Conservation (phyloP, 2,329 filamentous ascomycete species). For the Dactylellina haptotyla region DNA sequence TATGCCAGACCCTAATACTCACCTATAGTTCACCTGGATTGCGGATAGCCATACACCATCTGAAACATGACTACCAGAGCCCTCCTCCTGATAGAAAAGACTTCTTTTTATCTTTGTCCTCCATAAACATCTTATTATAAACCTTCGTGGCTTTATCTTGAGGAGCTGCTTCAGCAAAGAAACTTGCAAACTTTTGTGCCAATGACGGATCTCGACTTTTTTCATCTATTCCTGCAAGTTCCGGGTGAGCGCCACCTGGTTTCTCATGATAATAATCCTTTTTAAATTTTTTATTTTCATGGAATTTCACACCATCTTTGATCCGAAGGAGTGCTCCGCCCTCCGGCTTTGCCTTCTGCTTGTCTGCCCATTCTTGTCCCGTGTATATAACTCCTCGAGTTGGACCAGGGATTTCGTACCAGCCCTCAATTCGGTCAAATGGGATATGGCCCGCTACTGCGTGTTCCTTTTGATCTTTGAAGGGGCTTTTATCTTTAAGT, state of each 20-base stretch:
- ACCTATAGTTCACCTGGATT: no score
- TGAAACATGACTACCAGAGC: no score
- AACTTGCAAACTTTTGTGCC: not conserved
- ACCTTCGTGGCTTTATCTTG: not conserved
- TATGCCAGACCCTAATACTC: no score
- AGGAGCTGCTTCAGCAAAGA: not conserved
- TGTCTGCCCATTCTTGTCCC: not conserved
- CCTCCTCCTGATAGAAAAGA: no score
- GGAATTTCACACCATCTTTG: not conserved
- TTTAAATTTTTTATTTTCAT: not conserved
- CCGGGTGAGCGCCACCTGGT: not conserved
- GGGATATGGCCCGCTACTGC: not conserved
- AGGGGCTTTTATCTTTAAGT: not conserved
- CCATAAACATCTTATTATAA: not conserved
- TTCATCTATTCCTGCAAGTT: not conserved
- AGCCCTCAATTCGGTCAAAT: not conserved
- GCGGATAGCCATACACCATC: no score
- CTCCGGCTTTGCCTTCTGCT: not conserved
- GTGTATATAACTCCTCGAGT: not conserved
- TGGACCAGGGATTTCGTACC: not conserved
- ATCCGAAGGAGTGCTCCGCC: not conserved
- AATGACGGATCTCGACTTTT: not conserved
- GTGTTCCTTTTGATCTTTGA: not conserved
- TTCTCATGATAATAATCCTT: not conserved
- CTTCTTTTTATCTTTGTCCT: not conserved